Evolutionary conservation across 1,139 yeast species (phyloP), one percentile per base, ranked within the genome.

Genomic region (Geotrichum aggregatum): DNA sequence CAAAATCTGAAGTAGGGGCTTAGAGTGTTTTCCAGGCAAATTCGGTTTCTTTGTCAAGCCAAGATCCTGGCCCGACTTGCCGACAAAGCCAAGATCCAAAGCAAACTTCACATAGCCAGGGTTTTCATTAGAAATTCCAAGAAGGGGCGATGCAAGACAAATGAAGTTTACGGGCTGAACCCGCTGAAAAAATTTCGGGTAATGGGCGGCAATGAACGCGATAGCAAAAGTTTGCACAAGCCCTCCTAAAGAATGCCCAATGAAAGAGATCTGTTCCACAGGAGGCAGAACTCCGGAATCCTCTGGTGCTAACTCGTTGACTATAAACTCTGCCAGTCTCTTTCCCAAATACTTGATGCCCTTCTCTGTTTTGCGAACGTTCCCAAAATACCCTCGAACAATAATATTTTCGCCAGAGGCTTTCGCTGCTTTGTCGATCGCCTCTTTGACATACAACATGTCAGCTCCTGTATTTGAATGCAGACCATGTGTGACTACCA

Each of bases 181-280:
- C 18, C 72, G 71, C 56, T 71, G 69, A 60, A 92, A 88, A 56
- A 85, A 80, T 72, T 83, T 79, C 0, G 96, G 94, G 63, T 82
- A 81, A 58, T 80, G 83, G 49, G 78, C 75, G 45, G 82, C 78
- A 33, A 86, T 76, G 65, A 88, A 88, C 0, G 96, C 95, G 43
- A 92, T 78, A 1, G 98, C 94, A 73, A 88, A 92, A 0, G 94
- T 81, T 68, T 92, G 98, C 2, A 86, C 84, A 43, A 87, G 73
- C 0, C 98, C 98, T 31, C 98, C 98, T 31, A 92, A 71, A 0
- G 98, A 91, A 68, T 92, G 98, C 1, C 92, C 96, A 34, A 94
- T 75, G 61, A 92, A 91, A 1, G 98, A 89, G 2, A 92, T 82
- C 61, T 79, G 82, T 0, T 67, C 65, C 1, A 85, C 78, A 44